Base-by-base conservation (phyloP, 2,329 filamentous ascomycete genomes). In the Ascochyta lentis region DNA sequence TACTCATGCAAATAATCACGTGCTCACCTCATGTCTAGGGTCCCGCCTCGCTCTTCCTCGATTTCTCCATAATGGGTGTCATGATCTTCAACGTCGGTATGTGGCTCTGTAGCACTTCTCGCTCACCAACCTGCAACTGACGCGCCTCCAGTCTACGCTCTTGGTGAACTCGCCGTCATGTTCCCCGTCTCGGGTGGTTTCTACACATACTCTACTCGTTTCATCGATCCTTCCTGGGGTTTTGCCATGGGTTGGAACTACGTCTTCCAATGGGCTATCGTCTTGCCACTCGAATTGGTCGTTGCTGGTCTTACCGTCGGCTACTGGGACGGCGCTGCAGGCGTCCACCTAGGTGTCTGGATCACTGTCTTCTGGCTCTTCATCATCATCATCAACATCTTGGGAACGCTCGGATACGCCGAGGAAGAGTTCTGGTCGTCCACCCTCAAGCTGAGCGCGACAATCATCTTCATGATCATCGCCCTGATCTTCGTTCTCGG, bases 101-200 rank as follows among this genome's bases (percentile, higher is more conserved):
- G 71, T 67, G 49, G 63, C 69, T 15, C 13, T 34, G 49, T 58
- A 40, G 27, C 56, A 33, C 23, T 43, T 58, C 61, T 59, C 47
- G 39, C 56, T 47, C 44, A 24, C 42, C 51, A 55, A 50, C n/a
- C 26, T 58, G 52, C 9, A 50, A 57, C 83, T 61, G 71, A 83
- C 41, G 76, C 75, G 70, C 70, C 31, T 61, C 71, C 79, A 65
- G 81, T 87, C 50, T 81, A 81, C 43, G 78, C 77, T 44, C 78
- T 81, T 51, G 71, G 73, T 70, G 73, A 76, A 70, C 84, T 88
- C 77, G 84, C 85, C 22, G 81, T 86, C 29, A 85, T 77, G 80
- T 89, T 47, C 84, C 86, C 3, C 72, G 86, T 59, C 78, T 84
- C 26, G 81, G 82, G 65, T 78, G 78, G 54, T 78, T 81, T 54